Evolutionary conservation across 768 basidiomycete species (phyloP).

Genomic region (Gautieria morchelliformis): DNA sequence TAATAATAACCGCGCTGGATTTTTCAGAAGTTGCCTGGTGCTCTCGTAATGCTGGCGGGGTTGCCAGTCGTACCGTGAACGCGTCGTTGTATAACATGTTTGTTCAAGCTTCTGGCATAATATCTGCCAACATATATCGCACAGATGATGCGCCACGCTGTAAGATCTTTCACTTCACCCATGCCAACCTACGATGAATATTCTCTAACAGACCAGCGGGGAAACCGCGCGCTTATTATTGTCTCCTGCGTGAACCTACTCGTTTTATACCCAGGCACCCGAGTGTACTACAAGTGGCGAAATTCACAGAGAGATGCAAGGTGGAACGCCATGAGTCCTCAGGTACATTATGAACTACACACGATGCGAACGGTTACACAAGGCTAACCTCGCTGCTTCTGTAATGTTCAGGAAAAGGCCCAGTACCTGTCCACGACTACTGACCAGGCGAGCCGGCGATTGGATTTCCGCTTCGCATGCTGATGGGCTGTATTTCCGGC

Average conservation of each 20-base stretch:
- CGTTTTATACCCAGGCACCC: conserved; percentile 44
- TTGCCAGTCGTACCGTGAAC: conserved; percentile 50
- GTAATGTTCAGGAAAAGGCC: conserved; percentile 15
- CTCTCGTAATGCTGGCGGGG: conserved; percentile 49
- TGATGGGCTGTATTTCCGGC: conserved; percentile 1
- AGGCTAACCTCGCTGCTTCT: background rate
- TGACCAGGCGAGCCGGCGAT: conserved; percentile 23
- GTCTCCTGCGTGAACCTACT: conserved; percentile 42
- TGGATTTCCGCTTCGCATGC: conserved; percentile 23
- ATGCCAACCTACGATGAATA: background rate
- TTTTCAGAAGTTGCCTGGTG: conserved; percentile 46
- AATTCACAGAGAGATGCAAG: conserved; percentile 43
- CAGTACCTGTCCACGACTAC: conserved; percentile 26
- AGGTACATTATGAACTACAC: conserved; percentile 13
- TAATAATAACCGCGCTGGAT: conserved; percentile 18
- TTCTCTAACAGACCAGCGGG: conserved; percentile 36
- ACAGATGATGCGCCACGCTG: conserved; percentile 48
- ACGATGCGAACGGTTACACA: background rate
- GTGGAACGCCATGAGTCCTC: conserved; percentile 48
- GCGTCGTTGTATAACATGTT: conserved; percentile 55
- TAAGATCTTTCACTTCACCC: conserved; percentile 17
- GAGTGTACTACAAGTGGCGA: conserved; percentile 48
- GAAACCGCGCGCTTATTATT: conserved; percentile 45
- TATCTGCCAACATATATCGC: conserved; percentile 50
- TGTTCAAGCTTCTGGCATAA: conserved; percentile 32